Conservation (phyloP, 1,139 yeast genomes). For the Lodderomyces metapsilosis region DNA sequence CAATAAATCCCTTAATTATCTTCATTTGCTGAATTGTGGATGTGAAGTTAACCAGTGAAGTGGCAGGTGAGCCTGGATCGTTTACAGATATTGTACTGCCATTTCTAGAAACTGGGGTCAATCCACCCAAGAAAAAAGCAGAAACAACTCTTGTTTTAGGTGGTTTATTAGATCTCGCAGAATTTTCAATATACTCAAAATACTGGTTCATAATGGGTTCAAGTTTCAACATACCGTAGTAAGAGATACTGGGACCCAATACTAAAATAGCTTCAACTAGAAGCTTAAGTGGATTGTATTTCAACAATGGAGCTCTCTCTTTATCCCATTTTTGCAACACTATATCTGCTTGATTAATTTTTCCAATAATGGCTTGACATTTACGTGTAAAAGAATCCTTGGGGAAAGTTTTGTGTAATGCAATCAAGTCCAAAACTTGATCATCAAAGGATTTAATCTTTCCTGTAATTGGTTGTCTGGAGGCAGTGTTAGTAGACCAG, state of each 20-base stretch:
- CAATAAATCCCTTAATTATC: constrained; percentile 12
- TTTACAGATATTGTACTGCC: too few species aligned
- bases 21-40: constrained; percentile 4
- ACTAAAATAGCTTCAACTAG: constrained; percentile 12
- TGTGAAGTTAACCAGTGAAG: neutral
- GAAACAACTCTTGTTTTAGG: constrained; percentile 9
- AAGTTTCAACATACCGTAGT: constrained; percentile 9
- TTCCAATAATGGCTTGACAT: constrained; percentile 11
- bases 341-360: constrained; percentile 8
- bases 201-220: constrained; percentile 13
- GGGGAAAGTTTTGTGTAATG: constrained; percentile 7
- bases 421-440: constrained; percentile 12
- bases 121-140: constrained; percentile 5
- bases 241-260: constrained; percentile 13
- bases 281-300: constrained; percentile 8
- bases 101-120: neutral
- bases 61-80: too few species aligned
- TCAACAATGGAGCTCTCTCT: constrained; percentile 8
- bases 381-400: constrained; percentile 13
- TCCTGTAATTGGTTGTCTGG: constrained; percentile 2
- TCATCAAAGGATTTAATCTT: constrained; percentile 11
- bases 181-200: constrained; percentile 5
- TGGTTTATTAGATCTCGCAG: neutral
- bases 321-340: constrained; percentile 11
- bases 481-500: constrained; percentile 5